Evolutionary conservation across 345 rosid species (phyloP), one percentile per base, ranked within the genome.

Genomic region (Dipteronia dyeriana): DNA sequence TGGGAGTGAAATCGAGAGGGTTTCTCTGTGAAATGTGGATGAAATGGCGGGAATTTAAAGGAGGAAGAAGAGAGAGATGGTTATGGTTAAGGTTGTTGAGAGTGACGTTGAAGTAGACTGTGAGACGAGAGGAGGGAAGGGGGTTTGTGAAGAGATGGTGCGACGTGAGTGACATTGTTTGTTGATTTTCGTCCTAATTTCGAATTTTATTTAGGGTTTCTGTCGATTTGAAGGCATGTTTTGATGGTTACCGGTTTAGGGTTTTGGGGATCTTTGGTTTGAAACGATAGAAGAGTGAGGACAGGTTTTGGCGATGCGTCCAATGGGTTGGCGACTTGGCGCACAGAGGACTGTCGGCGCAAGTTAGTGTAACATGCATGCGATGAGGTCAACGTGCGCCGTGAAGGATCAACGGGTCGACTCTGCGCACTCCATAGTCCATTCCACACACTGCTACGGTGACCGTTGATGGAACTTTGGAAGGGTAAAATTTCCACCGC

Each of bases 161-260:
- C 74, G 68, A 81, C 38, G 88, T 75, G 66, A 84, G 76, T 6
- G 87, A 78, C 87, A 90, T 87, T 77, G 80, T 53, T 71, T 29
- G 13, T 79, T 4, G 8, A 10, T 1, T 14, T 59, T 11, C 25
- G 63, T 34, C 45, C 45, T 59, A 26, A 34, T 31, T 31, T 66
- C 22, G 14, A 4, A 11, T 71, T 17, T 45, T 45, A 64, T 47
- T 45, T 49, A 31, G 76, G 79, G 63, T 17, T 74, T 79, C 11
- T 61, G 69, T 23, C 57, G n/a, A 60, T 9, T 68, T 20, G 51
- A 22, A 20, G 76, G 53, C 85, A 81, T 81, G 39, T 9, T 19
- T 43, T 12, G 17, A 62, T n/a, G 61, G 22, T 10, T 17, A 12
- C 26, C 34, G 47, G 29, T 71, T 71, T 7, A 2, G 23, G 54